Evolutionary conservation across 2,329 filamentous ascomycete genomes (phyloP), one percentile per base, ranked within the genome.

Genomic region (Monosporascus sp.): DNA sequence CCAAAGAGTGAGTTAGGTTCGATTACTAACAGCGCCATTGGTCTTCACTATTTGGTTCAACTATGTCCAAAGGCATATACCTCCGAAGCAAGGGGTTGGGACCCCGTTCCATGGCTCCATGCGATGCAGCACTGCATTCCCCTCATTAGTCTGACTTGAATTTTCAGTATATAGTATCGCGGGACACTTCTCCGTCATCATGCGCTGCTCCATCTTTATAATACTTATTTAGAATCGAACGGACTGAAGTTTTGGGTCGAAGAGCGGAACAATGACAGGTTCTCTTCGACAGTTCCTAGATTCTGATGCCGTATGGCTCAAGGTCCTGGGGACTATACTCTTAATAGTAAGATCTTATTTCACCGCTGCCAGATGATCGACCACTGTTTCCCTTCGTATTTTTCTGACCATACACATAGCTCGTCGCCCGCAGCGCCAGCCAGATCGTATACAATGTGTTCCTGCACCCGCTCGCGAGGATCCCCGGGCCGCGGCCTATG

Each of bases 401-500:
- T 11, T 31, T 31, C 27, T 31, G 27, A 31, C 9, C 27, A 14
- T 31, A 31, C 9, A 31, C 27, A 20, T 4, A 59, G 57, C 22
- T 27, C 6, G 22, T 53, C 24, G 39, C 50, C 11, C 22, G 55
- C 14, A 53, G 51, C 18, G 47, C 54, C 37, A 50, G 53, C 25
- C 55, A 54, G 47, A 42, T 41, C 24, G 20, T 55, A 38, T 51
- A 55, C 47, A 62, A 58, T 54, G 52, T 54, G 48, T 59, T 52
- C 52, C 49, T 57, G 46, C 59, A 60, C 31, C 56, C 56, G 15
- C 41, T 60, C 14, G 51, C 54, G 37, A 31, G 50, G 38, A 17
- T 58, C 15, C 57, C 57, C 1, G 56, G 57, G 22, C 59, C 56
- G 9, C 54, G 55, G 46, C 53, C 57, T 31, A 57, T 55, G 37